These are phyloP conservation scores for Geotrichum phurueaensis DNA, from an alignment of 1,139 yeast species.

Conservation along the genomic window DNA sequence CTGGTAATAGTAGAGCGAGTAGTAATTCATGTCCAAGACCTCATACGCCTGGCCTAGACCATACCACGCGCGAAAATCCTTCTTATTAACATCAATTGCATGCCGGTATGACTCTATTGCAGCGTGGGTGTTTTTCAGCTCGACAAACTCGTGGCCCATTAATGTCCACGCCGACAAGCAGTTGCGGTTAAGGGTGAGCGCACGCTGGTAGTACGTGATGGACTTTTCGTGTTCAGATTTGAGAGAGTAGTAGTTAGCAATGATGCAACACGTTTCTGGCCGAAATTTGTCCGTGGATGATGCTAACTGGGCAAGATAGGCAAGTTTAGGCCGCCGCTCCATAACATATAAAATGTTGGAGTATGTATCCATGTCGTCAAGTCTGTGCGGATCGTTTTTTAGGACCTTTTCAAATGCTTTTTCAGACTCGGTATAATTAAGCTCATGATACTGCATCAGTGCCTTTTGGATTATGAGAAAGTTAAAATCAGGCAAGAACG, in stretches of 20 bases:
- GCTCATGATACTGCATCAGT: constrained; percentile 66
- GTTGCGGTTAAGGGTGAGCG: constrained; percentile 70
- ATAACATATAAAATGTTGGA: constrained; percentile 91
- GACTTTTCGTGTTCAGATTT: constrained; percentile 94
- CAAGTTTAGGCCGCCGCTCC: constrained; percentile 80
- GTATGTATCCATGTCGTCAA: constrained; percentile 86
- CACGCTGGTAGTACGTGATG: constrained; percentile 85
- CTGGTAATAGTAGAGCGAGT: constrained; percentile 88
- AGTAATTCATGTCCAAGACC: constrained; percentile 89
- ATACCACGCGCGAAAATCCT: constrained; percentile 97
- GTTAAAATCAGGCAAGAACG: constrained; percentile 62
- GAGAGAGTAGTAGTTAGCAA: constrained; percentile 90
- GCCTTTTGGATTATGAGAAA: constrained; percentile 79
- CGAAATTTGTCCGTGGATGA: constrained; percentile 78
- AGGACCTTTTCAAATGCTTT: constrained; percentile 69
- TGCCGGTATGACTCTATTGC: constrained; percentile 93
- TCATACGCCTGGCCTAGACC: constrained; percentile 98
- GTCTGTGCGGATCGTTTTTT: constrained; percentile 70
- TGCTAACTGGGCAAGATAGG: constrained; percentile 82
- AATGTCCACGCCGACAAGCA: constrained; percentile 94
- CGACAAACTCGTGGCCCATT: constrained; percentile 98
- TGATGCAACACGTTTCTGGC: constrained; percentile 91
- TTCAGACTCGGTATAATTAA: constrained; percentile 79
- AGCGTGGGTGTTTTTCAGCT: constrained; percentile 91
- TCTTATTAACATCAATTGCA: constrained; percentile 83